Evolutionary conservation across 164 flowering plant species (phyloP).

Genomic region (Vitis riparia): DNA sequence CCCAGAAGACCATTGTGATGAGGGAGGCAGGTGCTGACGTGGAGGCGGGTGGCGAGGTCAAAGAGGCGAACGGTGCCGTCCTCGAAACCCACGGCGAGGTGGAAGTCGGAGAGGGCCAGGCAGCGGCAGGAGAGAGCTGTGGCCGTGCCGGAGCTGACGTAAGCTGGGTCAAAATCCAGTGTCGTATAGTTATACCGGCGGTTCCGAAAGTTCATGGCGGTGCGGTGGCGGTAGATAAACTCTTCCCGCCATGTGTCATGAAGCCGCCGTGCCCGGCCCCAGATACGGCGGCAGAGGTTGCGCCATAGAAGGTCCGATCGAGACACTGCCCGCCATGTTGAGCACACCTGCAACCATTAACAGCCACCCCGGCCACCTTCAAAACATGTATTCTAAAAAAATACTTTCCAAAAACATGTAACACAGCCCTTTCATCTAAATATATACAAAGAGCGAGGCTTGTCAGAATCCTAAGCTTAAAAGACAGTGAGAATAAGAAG

Average conservation of each 20-base stretch:
- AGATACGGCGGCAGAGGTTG: slow-evolving; percentile 51
- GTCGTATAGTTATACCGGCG: slow-evolving; percentile 30
- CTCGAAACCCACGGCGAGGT: slow-evolving; percentile 76
- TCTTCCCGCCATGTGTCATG: slow-evolving; percentile 74
- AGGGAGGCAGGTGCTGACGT: slow-evolving; percentile 50
- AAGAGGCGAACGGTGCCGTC: slow-evolving; percentile 82
- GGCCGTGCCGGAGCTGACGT: slow-evolving; percentile 16
- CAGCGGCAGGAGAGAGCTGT: slow-evolving; percentile 59
- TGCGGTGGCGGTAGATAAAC: slow-evolving; percentile 57
- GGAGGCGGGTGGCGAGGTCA: slow-evolving; percentile 42
- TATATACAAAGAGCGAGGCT: too few species aligned
- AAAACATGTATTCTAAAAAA: neutral
- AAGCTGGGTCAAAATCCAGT: slow-evolving; percentile 42
- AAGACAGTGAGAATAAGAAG: too few species aligned
- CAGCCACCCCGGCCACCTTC: neutral
- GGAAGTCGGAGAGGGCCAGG: slow-evolving; percentile 57
- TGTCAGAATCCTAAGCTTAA: too few species aligned
- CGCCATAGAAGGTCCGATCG: slow-evolving; percentile 75
- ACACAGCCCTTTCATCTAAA: too few species aligned
- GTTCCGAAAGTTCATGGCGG: slow-evolving; percentile 54
- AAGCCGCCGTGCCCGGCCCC: slow-evolving; percentile 46
- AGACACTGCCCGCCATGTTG: slow-evolving; percentile 82
- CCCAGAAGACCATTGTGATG: slow-evolving; percentile 59
- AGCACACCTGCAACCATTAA: slow-evolving; percentile 60
- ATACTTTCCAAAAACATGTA: too few species aligned